Evolutionary conservation across 306 rosid genomes (phyloP), one percentile per base, ranked within the genome.

Genomic region (Pterocarpus macrocarpus): DNA sequence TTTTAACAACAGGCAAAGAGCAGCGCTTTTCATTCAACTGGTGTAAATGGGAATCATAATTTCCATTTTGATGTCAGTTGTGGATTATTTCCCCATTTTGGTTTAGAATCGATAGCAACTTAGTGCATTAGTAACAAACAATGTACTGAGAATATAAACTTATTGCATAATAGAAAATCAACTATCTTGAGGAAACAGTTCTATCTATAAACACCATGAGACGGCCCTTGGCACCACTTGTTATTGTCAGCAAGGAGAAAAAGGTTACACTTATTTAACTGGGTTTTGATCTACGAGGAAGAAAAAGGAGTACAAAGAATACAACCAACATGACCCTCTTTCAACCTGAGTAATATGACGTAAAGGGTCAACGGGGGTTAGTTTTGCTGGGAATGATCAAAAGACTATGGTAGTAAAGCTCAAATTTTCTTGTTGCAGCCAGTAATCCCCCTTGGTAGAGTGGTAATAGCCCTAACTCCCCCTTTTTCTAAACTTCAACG

Each of bases 301-400:
- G 10, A 58, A 64, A 64, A 41, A 34, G 66, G 69, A 50, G 39
- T 59, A 69, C 3, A 64, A 56, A 45, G 16, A 69, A 69, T 17
- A 55, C 3, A 77, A 73, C 67, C 55, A 1, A 77, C 35, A 11
- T 53, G 32, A 68, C 36, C 74, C 58, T 66, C 68, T 77, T 68
- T 53, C 61, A 69, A 74, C 59, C 66, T 10, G 71, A 34, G 69
- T 41, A 66, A 71, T 59, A 75, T 75, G 57, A 49, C 57, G 43
- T 57, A 28, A 57, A 72, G 67, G 59, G 68, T 15, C 68, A 39
- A 61, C 1, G 3, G 30, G 63, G 65, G 33, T 68, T 62, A 41
- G 15, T 73, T 43, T 35, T 55, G 66, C 50, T 17, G 4, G 61
- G 50, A 36, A 67, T 44, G 34, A 59, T 76, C 59, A 45, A 66